phyloP scores from a whole-genome alignment of 2,329 filamentous ascomycete genomes.

The Malbranchea zuffiana region DNA sequence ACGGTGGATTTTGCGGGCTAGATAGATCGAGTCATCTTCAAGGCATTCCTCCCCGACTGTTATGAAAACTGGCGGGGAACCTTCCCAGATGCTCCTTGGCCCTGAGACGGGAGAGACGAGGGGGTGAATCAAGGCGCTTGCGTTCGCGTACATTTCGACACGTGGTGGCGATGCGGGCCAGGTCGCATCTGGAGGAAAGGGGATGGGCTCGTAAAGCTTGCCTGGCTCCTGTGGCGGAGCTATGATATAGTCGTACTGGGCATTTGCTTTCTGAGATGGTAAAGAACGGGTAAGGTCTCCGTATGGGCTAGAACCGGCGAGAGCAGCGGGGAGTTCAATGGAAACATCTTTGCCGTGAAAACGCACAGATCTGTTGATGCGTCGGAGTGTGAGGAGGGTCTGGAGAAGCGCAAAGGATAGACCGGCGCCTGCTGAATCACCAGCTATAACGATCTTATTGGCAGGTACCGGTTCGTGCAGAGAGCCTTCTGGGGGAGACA shows the following conservation, averaged over 20 bases:
- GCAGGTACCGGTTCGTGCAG: constrained; percentile 34
- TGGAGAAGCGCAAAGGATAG: constrained; percentile 33
- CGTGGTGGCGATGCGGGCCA: constrained; percentile 36
- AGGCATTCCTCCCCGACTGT: constrained; percentile 33
- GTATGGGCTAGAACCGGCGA: constrained; percentile 33
- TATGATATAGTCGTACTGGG: constrained; percentile 32
- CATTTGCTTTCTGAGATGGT: constrained; percentile 30
- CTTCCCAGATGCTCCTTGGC: constrained; percentile 29
- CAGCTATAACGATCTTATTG: constrained; percentile 36
- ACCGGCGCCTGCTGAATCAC: constrained; percentile 39
- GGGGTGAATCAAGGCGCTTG: constrained; percentile 30
- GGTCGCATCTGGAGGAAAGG: constrained; percentile 25
- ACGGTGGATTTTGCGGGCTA: constrained; percentile 32
- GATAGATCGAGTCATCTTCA: constrained; percentile 31
- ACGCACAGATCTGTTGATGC: constrained; percentile 22
- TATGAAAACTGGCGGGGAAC: constrained; percentile 33
- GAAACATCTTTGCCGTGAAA: constrained; percentile 33
- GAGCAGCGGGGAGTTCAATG: constrained; percentile 32
- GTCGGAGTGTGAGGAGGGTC: constrained; percentile 33
- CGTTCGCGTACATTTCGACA: constrained; percentile 33
- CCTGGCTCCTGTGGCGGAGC: constrained; percentile 21
- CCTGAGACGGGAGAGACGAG: constrained; percentile 32
- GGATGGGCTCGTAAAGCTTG: constrained; percentile 19
- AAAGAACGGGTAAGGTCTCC: constrained; percentile 34
- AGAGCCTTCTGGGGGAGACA: constrained; percentile 35